Conservation (phyloP, 192 early-diverging fungal genomes). For the Gorgonomyces haynaldii region DNA sequence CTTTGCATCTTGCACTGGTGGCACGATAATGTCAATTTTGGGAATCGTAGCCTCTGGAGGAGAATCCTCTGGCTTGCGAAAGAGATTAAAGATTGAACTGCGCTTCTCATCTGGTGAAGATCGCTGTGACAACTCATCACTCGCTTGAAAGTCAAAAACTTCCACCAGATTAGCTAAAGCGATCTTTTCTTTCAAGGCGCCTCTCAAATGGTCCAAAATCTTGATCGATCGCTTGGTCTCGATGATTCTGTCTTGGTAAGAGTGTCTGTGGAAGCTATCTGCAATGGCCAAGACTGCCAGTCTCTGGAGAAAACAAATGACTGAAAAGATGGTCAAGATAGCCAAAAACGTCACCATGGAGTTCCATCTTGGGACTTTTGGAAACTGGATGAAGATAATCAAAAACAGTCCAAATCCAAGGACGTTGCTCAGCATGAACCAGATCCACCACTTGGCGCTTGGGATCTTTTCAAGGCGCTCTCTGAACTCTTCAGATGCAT, state of each 20-base stretch:
- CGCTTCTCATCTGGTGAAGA: neutral
- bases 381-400: too few relatives aligned
- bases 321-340: neutral
- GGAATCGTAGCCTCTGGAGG: too few relatives aligned
- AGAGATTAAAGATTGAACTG: neutral
- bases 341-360: too few relatives aligned
- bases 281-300: neutral
- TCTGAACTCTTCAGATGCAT: too few relatives aligned
- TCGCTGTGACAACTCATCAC: too few relatives aligned
- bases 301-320: neutral
- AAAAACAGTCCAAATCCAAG: too few relatives aligned
- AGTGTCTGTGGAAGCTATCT: conserved; percentile 1
- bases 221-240: neutral
- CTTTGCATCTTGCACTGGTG: too few relatives aligned
- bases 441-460: too few relatives aligned
- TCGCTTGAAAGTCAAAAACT: neutral
- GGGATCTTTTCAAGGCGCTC: too few relatives aligned
- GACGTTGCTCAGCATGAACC: too few relatives aligned
- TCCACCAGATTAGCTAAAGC: neutral
- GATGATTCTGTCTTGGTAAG: conserved; percentile 2
- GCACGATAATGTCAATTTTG: too few relatives aligned
- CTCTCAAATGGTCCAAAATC: conserved; percentile 3
- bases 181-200: neutral
- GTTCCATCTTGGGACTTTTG: too few relatives aligned
- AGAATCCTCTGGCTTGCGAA: neutral